Evolutionary conservation across 2,329 filamentous ascomycete genomes (phyloP).

Genomic region (Zasmidium angulare): DNA sequence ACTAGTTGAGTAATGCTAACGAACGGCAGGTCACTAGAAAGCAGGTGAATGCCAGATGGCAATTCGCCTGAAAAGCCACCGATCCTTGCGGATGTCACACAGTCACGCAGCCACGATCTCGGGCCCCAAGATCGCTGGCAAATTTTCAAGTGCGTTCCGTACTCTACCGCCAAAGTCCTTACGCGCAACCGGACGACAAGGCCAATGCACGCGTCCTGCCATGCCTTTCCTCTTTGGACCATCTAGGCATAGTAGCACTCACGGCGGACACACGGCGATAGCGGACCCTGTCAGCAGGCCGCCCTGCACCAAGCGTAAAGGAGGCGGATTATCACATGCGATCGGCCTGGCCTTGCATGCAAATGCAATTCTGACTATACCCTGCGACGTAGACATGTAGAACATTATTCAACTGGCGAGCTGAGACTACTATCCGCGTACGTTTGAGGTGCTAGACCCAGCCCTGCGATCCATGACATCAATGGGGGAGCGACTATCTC

Average conservation of each 20-base stretch:
- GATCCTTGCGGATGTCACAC: not conserved
- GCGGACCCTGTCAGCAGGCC: not conserved
- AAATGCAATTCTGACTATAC: not conserved
- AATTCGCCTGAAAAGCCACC: constrained; percentile 32
- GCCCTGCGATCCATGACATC: not conserved
- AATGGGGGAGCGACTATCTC: not conserved
- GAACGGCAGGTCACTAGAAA: constrained; percentile 54
- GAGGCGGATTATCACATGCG: not conserved
- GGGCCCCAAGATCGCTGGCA: too few relatives aligned
- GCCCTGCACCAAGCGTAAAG: not conserved
- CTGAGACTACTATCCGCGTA: too few relatives aligned
- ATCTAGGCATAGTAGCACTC: constrained; percentile 1
- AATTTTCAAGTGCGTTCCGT: too few relatives aligned
- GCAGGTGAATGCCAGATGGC: constrained; percentile 68
- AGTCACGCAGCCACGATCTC: too few relatives aligned
- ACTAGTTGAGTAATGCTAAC: constrained; percentile 23
- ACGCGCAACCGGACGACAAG: not conserved
- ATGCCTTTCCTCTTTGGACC: constrained; percentile 2
- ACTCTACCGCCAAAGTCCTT: not conserved
- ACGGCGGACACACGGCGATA: not conserved
- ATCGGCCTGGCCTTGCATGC: not conserved
- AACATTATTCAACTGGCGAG: too few relatives aligned
- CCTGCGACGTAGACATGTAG: not conserved
- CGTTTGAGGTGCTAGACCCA: not conserved
- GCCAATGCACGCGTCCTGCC: not conserved